phyloP scores from a whole-genome alignment of 176 grass and related monocot species.

The Oryza punctata region DNA sequence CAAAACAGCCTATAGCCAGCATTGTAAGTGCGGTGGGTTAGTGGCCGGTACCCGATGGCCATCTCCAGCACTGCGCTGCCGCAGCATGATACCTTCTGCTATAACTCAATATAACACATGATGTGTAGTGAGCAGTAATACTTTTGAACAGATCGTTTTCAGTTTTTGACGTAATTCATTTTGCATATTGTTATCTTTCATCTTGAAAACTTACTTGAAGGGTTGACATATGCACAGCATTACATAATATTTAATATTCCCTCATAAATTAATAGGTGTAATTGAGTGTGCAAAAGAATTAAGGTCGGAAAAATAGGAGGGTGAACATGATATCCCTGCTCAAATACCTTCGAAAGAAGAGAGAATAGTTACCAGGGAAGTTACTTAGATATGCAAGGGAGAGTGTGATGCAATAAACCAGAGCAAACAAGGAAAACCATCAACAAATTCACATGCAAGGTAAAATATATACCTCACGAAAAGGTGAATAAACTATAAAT shows the following conservation, averaged over 20 bases:
- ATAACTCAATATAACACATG: not conserved
- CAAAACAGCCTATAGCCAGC: not conserved
- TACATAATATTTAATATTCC: not conserved
- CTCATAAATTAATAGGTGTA: not conserved
- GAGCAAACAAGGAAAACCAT: not conserved
- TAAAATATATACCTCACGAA: not conserved
- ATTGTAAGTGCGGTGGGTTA: not conserved
- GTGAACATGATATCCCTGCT: not conserved
- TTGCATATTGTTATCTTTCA: not conserved
- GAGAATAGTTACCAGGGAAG: not conserved
- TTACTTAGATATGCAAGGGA: not conserved
- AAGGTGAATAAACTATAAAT: not conserved
- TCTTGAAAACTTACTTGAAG: not conserved
- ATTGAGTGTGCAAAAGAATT: not conserved
- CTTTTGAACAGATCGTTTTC: not conserved
- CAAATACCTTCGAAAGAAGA: not conserved
- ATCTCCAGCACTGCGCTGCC: not conserved
- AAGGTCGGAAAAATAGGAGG: not conserved
- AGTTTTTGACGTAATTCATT: not conserved
- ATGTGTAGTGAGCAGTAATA: not conserved
- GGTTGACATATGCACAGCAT: not conserved
- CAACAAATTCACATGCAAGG: not conserved
- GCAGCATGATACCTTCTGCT: not conserved
- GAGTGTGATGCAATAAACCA: not conserved
- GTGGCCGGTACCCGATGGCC: not conserved